A percentile compares a stretch with the other conserved stretches of the same genome.
phyloP scores from a whole-genome alignment of 352 stramenopile species.

The Thraustochytrium sp. region DNA sequence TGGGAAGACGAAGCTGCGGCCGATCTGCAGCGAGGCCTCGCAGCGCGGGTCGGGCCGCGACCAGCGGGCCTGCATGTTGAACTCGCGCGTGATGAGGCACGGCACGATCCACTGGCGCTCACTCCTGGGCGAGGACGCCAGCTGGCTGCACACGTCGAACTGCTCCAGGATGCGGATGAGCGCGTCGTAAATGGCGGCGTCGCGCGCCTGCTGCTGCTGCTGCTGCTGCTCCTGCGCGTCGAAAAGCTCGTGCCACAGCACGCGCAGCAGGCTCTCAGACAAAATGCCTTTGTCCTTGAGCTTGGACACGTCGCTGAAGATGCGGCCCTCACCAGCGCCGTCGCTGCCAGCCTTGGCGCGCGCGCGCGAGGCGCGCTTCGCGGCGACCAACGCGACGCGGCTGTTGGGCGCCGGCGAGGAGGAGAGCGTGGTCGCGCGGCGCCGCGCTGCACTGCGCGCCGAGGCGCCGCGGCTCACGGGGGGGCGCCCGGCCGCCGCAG shows the following conservation, averaged over 20 bases:
- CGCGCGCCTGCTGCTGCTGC: background rate
- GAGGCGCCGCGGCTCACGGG: too few species aligned
- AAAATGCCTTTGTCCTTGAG: slow-evolving; percentile 31
- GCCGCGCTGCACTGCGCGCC: too few species aligned
- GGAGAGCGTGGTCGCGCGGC: too few species aligned
- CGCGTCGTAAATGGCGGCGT: slow-evolving; percentile 4
- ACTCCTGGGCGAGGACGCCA: background rate
- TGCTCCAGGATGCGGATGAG: slow-evolving; percentile 25
- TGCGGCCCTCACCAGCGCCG: background rate
- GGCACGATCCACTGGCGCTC: slow-evolving; percentile 18
- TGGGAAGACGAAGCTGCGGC: slow-evolving; percentile 10
- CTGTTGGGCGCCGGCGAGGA: too few species aligned
- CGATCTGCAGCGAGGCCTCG: background rate
- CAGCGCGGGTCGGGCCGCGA: background rate
- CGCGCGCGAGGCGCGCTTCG: background rate
- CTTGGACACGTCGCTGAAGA: background rate
- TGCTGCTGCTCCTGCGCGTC: background rate
- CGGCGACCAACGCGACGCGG: background rate
- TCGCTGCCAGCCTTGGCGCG: too few species aligned
- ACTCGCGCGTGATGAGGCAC: slow-evolving; percentile 20
- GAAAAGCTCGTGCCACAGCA: slow-evolving; percentile 19
- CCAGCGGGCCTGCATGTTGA: slow-evolving; percentile 1
- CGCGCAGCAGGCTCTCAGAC: background rate
- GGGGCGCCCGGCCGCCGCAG: too few species aligned
- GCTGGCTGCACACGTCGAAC: slow-evolving; percentile 19